Evolutionary conservation across 371 early-diverging fungal genomes (phyloP), one percentile per base, ranked within the genome.

Genomic region (Saksenaea vasiformis): DNA sequence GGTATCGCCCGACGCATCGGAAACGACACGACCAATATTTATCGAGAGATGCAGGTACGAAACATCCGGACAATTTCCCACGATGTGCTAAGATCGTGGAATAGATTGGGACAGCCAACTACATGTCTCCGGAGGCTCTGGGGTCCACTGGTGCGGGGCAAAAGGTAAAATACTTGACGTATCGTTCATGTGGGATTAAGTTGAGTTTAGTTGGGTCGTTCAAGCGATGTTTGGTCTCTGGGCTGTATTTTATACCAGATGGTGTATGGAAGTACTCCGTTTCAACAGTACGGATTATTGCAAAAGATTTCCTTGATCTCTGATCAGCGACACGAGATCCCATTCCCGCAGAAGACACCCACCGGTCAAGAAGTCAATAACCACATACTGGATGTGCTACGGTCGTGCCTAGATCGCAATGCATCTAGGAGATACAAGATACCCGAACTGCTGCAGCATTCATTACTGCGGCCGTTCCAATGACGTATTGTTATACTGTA

Each of bases 161-260:
- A 7, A 63, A 47, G 10, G 58, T 67, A 3, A 35, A 54, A 38
- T 67, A 70, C 55, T 85, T 69, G 82, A 78, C 67, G 70, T 73
- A 66, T 39, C 56, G 56, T 38, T 66, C 39, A 8, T 5, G 34
- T 58, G 14, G 27, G 38, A 13, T 36, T n/a, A 56, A n/a, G 17
- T n/a, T 60, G 26, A 8, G 28, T 0, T 22, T 72, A 87, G 75
- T 69, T 90, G 24, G 92, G 94, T 3, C 78, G 85, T 11, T 72
- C 92, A 0, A 85, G 92, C 62, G 99, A 99, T 74, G 91, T 99
- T 1, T 99, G 99, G 99, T 95, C 97, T 3, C 76, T 99, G 8
- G 99, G 99, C 1, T 95, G 95, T 58, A 99, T 99, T 39, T 74
- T 99, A 8, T 99, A 99, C 74, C 94, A 96, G 67, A 91, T 99